A percentile compares a stretch with the other conserved stretches of the same genome.
Evolutionary conservation across 176 grass and related monocot genomes (phyloP).

Genomic region (Zea mays): DNA sequence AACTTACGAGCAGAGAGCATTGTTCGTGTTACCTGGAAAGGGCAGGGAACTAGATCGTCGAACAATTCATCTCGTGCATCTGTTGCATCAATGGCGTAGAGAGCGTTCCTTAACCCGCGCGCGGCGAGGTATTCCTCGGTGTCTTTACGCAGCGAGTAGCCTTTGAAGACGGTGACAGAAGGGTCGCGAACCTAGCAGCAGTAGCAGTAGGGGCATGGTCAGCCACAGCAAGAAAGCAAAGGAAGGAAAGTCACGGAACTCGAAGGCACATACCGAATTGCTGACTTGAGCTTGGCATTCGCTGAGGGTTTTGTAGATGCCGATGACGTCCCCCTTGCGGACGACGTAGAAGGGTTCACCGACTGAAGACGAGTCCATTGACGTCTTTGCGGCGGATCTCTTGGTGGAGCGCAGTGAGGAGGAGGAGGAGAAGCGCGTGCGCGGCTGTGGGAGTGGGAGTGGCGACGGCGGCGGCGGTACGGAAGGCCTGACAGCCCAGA

Average conservation of each 20-base stretch:
- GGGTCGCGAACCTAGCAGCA: conserved; percentile 54
- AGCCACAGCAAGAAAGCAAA: background rate
- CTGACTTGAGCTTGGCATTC: conserved; percentile 90
- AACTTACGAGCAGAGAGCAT: background rate
- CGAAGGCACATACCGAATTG: conserved; percentile 44
- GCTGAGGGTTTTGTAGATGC: conserved; percentile 65
- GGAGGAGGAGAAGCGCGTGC: conserved; percentile 40
- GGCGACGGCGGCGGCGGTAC: background rate
- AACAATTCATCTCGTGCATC: conserved; percentile 72
- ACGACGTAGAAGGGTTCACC: conserved; percentile 70
- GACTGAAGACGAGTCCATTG: conserved; percentile 35
- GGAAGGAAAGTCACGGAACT: background rate
- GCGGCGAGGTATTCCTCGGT: conserved; percentile 64
- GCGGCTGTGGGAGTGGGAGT: conserved; percentile 1
- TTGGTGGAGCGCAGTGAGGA: conserved; percentile 41
- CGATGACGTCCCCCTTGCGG: conserved; percentile 66
- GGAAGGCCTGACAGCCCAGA: conserved; percentile 23
- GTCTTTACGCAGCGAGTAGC: conserved; percentile 65
- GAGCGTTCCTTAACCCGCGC: conserved; percentile 52
- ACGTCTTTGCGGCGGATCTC: conserved; percentile 28
- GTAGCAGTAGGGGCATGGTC: background rate
- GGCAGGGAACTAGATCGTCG: conserved; percentile 64
- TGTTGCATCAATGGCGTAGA: conserved; percentile 60
- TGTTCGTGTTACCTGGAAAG: conserved; percentile 59
- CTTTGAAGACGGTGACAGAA: conserved; percentile 72